phyloP scores from a whole-genome alignment of 2,329 filamentous ascomycete species.

The Aspergillus glaucus region DNA sequence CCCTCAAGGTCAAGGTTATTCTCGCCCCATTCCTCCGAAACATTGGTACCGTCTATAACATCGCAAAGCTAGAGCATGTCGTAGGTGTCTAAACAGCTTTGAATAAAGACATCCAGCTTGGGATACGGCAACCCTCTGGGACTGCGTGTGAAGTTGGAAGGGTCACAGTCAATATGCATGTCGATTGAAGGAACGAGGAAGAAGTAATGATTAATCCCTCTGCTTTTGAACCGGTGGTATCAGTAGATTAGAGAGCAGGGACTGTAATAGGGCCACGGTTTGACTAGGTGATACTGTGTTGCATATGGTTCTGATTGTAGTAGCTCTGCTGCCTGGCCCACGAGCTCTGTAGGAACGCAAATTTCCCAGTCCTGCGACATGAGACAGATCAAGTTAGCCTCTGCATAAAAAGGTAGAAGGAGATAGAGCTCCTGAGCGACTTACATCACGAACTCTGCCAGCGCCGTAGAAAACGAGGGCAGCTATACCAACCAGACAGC shows the following conservation, averaged over 20 bases:
- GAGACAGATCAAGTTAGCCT: conserved; percentile 6
- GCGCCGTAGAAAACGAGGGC: conserved; percentile 23
- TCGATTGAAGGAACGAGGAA: conserved; percentile 21
- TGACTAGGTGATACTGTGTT: conserved; percentile 15
- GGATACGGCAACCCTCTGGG: conserved; percentile 23
- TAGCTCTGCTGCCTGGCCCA: conserved; percentile 17
- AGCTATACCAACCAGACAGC: conserved; percentile 22
- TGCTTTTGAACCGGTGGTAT: conserved; percentile 24
- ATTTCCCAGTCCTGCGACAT: conserved; percentile 21
- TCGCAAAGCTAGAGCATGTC: conserved; percentile 21
- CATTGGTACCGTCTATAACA: conserved; percentile 24
- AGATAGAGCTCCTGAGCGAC: conserved; percentile 5
- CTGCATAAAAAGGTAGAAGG: conserved; percentile 1
- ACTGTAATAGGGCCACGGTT: conserved; percentile 14
- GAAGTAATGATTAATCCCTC: conserved; percentile 21
- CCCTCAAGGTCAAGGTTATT: conserved; percentile 20
- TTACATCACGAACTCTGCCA: conserved; percentile 20
- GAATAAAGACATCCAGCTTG: conserved; percentile 20
- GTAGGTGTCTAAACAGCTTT: conserved; percentile 22
- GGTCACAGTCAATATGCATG: conserved; percentile 17
- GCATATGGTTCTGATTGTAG: conserved; percentile 16
- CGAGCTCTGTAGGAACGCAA: conserved; percentile 18
- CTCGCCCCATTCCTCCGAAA: conserved; percentile 23
- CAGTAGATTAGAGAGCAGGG: conserved; percentile 20
- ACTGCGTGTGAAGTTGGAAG: conserved; percentile 21